These are phyloP conservation scores for Hyphopichia buzzinii DNA, from an alignment of 1,139 yeast species.

Conservation along the genomic window DNA sequence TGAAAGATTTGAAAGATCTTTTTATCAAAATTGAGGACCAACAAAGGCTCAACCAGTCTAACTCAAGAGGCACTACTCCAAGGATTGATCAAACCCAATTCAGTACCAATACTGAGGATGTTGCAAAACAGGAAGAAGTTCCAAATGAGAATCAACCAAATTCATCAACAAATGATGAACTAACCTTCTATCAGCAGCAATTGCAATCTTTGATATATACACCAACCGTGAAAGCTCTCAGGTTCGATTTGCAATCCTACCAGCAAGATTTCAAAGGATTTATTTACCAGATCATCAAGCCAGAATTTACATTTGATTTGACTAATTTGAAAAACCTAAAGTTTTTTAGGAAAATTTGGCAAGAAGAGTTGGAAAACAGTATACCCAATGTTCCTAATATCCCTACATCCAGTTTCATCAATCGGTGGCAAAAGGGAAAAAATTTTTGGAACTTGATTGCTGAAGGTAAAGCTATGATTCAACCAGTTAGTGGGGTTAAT, in stretches of 20 bases:
- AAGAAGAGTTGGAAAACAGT: conserved; percentile 78
- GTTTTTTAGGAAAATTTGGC: conserved; percentile 62
- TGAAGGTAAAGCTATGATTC: conserved; percentile 80
- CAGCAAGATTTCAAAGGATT: conserved; percentile 43
- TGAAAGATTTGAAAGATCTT: conserved; percentile 64
- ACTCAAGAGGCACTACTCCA: conserved; percentile 11
- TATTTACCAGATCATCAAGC: conserved; percentile 30
- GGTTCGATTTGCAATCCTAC: conserved; percentile 55
- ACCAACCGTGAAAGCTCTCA: conserved; percentile 54
- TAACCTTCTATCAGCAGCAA: conserved; percentile 11
- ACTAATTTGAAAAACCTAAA: conserved; percentile 50
- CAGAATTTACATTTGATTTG: conserved; percentile 39
- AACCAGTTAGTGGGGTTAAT: conserved; percentile 83
- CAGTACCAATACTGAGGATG: background rate
- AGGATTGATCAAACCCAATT: conserved; percentile 4
- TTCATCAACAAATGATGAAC: background rate
- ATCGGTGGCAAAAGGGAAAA: conserved; percentile 47
- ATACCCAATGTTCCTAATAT: conserved; percentile 32
- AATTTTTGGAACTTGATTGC: conserved; percentile 64
- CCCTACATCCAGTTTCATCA: conserved; percentile 34
- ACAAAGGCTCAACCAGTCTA: conserved; percentile 12
- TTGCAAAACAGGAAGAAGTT: conserved; percentile 1
- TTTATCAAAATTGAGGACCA: conserved; percentile 36
- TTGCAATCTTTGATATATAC: conserved; percentile 38
- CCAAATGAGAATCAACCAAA: background rate